Evolutionary conservation across 768 basidiomycete species (phyloP).

Genomic region (Mycena crocata): DNA sequence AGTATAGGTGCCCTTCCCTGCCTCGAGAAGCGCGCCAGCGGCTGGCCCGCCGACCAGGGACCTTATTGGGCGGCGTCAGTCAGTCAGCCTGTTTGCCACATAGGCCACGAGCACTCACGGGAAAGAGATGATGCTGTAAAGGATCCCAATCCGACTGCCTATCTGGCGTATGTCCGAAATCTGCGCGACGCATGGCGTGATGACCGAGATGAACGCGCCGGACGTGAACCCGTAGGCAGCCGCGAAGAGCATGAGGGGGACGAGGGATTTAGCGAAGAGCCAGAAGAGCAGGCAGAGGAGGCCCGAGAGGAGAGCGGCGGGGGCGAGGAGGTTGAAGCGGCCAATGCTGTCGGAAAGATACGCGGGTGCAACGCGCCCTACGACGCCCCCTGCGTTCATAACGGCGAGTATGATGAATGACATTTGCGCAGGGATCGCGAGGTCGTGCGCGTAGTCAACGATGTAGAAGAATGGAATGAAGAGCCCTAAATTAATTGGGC

Average conservation of each 20-base stretch:
- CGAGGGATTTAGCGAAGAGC: constrained; percentile 57
- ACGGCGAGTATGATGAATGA: constrained; percentile 71
- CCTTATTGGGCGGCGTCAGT: constrained; percentile 53
- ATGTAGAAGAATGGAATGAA: constrained; percentile 83
- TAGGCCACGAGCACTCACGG: constrained; percentile 64
- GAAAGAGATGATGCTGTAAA: constrained; percentile 74
- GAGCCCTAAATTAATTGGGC: constrained; percentile 55
- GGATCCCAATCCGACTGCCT: constrained; percentile 71
- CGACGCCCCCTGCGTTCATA: constrained; percentile 75
- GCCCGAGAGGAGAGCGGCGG: constrained; percentile 72
- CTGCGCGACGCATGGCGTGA: constrained; percentile 76
- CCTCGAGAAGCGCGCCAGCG: constrained; percentile 67
- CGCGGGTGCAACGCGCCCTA: constrained; percentile 74
- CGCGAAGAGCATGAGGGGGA: constrained; percentile 62
- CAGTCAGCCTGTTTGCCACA: constrained; percentile 5
- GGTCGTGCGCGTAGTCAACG: constrained; percentile 64
- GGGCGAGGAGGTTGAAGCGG: constrained; percentile 73
- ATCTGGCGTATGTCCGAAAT: constrained; percentile 70
- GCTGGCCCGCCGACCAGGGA: constrained; percentile 73
- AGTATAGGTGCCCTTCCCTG: constrained; percentile 56
- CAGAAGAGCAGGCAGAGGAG: constrained; percentile 69
- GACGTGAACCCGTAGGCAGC: constrained; percentile 71
- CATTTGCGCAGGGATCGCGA: constrained; percentile 49
- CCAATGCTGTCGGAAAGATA: constrained; percentile 74
- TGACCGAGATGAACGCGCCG: constrained; percentile 75